These are phyloP conservation scores for Ophiostoma pallidulum DNA, from an alignment of 2,329 filamentous ascomycete genomes.

Conservation along the genomic window DNA sequence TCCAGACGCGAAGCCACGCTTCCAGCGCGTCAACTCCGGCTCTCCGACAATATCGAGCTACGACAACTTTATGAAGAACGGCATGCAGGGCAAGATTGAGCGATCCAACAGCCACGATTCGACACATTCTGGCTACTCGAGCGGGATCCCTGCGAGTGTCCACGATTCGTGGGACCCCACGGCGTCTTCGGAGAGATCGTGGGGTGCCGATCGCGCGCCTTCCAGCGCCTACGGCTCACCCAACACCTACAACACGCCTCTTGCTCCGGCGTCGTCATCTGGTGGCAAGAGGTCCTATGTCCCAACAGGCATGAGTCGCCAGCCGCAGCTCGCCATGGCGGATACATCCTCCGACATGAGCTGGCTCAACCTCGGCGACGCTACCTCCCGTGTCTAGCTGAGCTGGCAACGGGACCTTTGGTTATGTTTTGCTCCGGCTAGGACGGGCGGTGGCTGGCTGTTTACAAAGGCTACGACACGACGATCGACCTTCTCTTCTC, in stretches of 20 bases:
- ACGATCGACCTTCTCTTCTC: constrained; percentile 7
- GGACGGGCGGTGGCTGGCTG: neutral
- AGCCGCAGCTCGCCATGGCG: constrained; percentile 42
- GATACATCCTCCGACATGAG: constrained; percentile 59
- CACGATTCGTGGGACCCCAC: constrained; percentile 47
- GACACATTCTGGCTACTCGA: constrained; percentile 47
- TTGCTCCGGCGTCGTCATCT: constrained; percentile 26
- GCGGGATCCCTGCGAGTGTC: constrained; percentile 56
- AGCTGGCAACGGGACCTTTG: too few relatives aligned
- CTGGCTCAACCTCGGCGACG: constrained; percentile 63
- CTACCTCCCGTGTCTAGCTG: constrained; percentile 11
- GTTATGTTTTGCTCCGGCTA: too few relatives aligned
- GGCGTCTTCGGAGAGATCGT: constrained; percentile 32
- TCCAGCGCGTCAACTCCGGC: constrained; percentile 58
- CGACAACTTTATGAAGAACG: constrained; percentile 40
- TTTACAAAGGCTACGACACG: neutral
- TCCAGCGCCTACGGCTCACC: constrained; percentile 41
- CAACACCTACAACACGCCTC: constrained; percentile 34
- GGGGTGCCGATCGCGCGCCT: constrained; percentile 39
- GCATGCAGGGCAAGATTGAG: constrained; percentile 53
- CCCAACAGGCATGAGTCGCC: constrained; percentile 33
- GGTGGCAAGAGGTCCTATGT: constrained; percentile 9
- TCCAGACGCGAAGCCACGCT: constrained; percentile 45
- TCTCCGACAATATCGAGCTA: constrained; percentile 61
- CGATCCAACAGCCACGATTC: constrained; percentile 43